phyloP scores from a whole-genome alignment of 2,329 filamentous ascomycete genomes.

The Penicillium janthinellum region DNA sequence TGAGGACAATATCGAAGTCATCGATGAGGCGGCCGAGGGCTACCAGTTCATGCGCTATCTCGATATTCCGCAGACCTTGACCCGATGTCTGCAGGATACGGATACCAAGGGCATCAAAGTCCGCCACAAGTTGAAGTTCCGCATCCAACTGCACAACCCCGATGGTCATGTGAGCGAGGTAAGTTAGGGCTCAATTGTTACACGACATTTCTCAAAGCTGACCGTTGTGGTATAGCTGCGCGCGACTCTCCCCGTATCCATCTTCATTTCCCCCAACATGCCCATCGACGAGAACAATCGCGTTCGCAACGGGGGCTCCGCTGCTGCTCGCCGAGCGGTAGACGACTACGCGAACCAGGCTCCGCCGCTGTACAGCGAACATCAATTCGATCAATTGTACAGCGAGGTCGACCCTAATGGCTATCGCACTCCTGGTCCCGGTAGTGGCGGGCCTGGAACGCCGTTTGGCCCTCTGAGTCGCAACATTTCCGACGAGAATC shows the following conservation, averaged over 20 bases:
- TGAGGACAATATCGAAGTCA: constrained; percentile 59
- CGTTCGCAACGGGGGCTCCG: constrained; percentile 64
- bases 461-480: constrained; percentile 72
- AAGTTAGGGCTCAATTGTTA: constrained; percentile 29
- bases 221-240: constrained; percentile 61
- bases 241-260: constrained; percentile 83
- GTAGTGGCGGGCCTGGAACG: constrained; percentile 72
- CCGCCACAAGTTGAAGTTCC: constrained; percentile 88
- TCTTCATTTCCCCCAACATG: constrained; percentile 95
- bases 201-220: constrained; percentile 4
- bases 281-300: constrained; percentile 85
- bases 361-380: constrained; percentile 90
- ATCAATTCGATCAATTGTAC: constrained; percentile 87
- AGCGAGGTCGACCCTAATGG: constrained; percentile 79
- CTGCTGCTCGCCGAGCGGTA: constrained; percentile 51
- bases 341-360: constrained; percentile 66
- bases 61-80: constrained; percentile 77
- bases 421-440: constrained; percentile 73
- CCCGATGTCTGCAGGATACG: constrained; percentile 84
- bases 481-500: constrained; percentile 77
- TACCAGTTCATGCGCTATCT: constrained; percentile 61
- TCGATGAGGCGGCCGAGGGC: constrained; percentile 62
- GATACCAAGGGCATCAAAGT: constrained; percentile 89
- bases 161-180: constrained; percentile 93
- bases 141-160: constrained; percentile 88